phyloP scores from a whole-genome alignment of 805 yeast species.

The Groenewaldozyma tartarivorans region DNA sequence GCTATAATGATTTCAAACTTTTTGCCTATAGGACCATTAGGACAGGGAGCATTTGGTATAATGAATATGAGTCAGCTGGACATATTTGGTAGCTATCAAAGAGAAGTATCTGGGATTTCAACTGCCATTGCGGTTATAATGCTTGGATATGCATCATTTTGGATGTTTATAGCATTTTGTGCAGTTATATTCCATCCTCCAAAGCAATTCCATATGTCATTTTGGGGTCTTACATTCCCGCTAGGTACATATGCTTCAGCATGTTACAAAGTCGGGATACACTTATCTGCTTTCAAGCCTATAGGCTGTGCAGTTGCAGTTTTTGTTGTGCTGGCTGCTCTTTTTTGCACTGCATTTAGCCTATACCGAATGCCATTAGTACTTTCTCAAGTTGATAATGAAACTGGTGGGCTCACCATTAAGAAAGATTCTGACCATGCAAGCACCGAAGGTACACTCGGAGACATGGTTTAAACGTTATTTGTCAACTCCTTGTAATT shows the following conservation, averaged over 20 bases:
- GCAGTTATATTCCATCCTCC: conserved; percentile 28
- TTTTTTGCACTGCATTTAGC: no score
- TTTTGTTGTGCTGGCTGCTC: no score
- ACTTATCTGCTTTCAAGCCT: no score
- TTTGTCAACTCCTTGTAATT: no score
- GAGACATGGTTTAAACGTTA: no score
- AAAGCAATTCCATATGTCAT: conserved; percentile 38
- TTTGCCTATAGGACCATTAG: conserved; percentile 74
- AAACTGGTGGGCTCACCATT: no score
- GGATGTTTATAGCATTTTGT: conserved; percentile 37
- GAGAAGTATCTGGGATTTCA: conserved; percentile 16
- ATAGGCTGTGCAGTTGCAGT: no score
- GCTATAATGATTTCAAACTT: conserved; percentile 52
- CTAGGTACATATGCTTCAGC: conserved; percentile 72
- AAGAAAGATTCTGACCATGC: no score
- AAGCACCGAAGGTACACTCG: no score
- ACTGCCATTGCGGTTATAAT: conserved; percentile 37
- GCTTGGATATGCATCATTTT: conserved; percentile 49
- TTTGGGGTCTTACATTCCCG: conserved; percentile 90
- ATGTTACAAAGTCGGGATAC: no score
- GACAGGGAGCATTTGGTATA: conserved; percentile 74
- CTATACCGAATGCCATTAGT: no score
- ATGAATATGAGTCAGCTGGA: conserved; percentile 38
- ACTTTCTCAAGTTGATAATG: no score
- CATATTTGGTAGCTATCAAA: conserved; percentile 12